Base-by-base conservation (phyloP, 345 rosid species). In the Linum tenue region DNA sequence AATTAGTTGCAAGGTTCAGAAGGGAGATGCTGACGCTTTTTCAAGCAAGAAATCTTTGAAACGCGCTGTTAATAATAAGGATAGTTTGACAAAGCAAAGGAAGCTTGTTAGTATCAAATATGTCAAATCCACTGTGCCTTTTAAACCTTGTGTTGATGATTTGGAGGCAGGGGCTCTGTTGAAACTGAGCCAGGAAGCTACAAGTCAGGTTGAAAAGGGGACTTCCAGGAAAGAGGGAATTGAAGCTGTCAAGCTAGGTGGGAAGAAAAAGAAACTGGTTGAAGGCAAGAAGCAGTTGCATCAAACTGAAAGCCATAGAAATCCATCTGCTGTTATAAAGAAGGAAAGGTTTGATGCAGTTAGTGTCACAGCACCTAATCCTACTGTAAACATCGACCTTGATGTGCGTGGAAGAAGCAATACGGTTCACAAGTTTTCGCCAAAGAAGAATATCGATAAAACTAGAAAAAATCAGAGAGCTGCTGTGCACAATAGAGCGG, bases 211-310 rank as follows among this genome's bases (percentile, higher is more conserved):
- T 41, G 44, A 8, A 41, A 41, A 41, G 44, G 31, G 31, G 31
- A 41, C 5, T 4, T 57, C 16, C 58, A 67, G 12, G 70, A 72
- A 41, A 4, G 9, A 41, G 44, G 44, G 9, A 41, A 4, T 4
- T 53, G 71, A 72, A 48, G 22, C 40, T 37, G 67, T 53, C 42
- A 64, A 59, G 60, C 43, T 64, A 66, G 60, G 37, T 62, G 56
- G 60, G 68, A 79, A 78, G 75, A 75, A 67, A 56, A 80, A 71
- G 68, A 67, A 63, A 50, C 70, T 62, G 16, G 4, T 48, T 59
- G 67, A 64, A 70, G 70, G 61, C 43, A 79, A 76, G 69, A 81
- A 79, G 76, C 79, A 73, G 71, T 76, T 77, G 53, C 84, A 69
- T 61, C 63, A 69, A 38, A 50, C 60, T 12, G 66, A 68, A 73